Percentiles rank a stretch among this genome's conserved stretches.
These are phyloP conservation scores for Fomitiporia mediterranea DNA, from an alignment of 1,284 basidiomycete genomes.

Conservation along the genomic window DNA sequence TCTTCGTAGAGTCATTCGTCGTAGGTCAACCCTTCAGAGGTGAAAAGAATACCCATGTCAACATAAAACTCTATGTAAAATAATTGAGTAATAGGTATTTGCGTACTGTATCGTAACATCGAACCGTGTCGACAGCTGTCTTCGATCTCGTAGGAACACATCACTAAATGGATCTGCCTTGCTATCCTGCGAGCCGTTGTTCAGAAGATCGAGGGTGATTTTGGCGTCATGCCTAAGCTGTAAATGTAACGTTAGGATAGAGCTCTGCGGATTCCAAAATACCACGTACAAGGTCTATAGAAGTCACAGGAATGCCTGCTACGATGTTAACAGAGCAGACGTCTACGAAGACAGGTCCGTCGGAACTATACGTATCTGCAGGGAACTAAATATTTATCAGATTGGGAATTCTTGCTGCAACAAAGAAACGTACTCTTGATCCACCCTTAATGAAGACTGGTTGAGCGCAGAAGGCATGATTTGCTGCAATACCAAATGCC, in stretches of 20 bases:
- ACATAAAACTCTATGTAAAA: too few species aligned
- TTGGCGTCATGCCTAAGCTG: constrained; percentile 77
- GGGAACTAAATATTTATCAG: constrained; percentile 39
- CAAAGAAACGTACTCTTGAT: constrained; percentile 38
- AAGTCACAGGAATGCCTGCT: constrained; percentile 67
- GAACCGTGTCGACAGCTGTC: constrained; percentile 55
- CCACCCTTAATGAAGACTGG: constrained; percentile 53
- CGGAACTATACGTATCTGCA: constrained; percentile 48
- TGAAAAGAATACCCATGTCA: background rate
- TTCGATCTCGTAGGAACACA: constrained; percentile 69
- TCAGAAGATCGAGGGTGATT: constrained; percentile 61
- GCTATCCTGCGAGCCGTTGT: constrained; percentile 38
- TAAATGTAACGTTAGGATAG: background rate
- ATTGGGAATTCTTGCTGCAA: constrained; percentile 10
- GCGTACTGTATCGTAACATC: constrained; percentile 58
- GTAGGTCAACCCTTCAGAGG: constrained; percentile 54
- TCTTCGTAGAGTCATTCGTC: constrained; percentile 43
- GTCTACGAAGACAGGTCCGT: constrained; percentile 72
- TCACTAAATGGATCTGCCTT: constrained; percentile 62
- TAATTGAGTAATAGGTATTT: background rate
- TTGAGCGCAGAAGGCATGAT: constrained; percentile 62
- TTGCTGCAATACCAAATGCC: constrained; percentile 48
- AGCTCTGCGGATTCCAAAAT: background rate
- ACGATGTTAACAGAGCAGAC: constrained; percentile 79
- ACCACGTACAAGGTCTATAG: constrained; percentile 59